Evolutionary conservation across 495 filamentous ascomycete genomes (phyloP), one percentile per base, ranked within the genome.

Genomic region (Letharia columbiana): DNA sequence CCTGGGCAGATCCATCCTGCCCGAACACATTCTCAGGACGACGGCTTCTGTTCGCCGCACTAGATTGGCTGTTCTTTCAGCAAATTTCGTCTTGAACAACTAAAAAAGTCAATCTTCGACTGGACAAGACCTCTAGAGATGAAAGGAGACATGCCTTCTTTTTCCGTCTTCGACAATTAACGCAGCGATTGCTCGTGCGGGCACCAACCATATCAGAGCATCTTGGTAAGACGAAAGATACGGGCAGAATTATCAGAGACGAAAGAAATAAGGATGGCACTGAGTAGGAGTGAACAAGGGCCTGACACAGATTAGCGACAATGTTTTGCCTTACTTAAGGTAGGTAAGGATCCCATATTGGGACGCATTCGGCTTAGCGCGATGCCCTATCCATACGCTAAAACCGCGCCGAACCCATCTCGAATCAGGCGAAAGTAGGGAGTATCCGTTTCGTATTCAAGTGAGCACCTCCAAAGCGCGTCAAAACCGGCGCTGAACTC

Each of bases 131-230:
- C 2, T 20, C 23, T 12, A 8, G 10, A 23, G 37, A 37, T 47
- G 42, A 11, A n/a, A 6, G 42, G n/a, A 62, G 37, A n/a, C 33
- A 28, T 62, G 47, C 61, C 61, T 62, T 62, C 44, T 62, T 62
- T 62, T 62, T 62, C 18, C 61, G 42, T 23, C 23, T 62, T 13
- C 61, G 61, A 62, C 61, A 62, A 23, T 62, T 62, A 4, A 50
- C 61, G 15, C 61, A 62, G 37, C 61, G 61, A 62, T 62, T 62
- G 31, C 61, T 62, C 15, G 61, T 62, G 23, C 33, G 33, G 12
- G 47, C 18, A 28, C 61, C 61, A 13, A 62, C 61, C 61, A 62
- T 62, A 49, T 28, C 35, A 37, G 8, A 45, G 13, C 17, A 35
- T n/a, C 45, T 20, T 23, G 44, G 3, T n/a, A 47, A 17, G 15